Conservation (phyloP, 2,329 filamentous ascomycete genomes). For the Niveomyces coronatus region DNA sequence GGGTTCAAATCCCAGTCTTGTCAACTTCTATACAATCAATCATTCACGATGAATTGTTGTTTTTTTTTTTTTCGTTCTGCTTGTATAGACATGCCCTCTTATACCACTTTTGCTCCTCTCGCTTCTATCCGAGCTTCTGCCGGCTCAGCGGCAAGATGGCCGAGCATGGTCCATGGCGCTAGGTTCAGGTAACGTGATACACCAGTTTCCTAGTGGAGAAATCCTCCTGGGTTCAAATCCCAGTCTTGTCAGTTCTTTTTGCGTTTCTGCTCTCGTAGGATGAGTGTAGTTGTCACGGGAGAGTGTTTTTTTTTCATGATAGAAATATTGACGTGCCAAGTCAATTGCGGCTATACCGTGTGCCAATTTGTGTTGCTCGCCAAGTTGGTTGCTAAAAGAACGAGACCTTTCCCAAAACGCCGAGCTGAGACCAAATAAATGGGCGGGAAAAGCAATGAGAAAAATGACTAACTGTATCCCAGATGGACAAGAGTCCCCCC, state of each 20-base stretch:
- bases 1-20: slow-evolving; percentile 27
- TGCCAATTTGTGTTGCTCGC: slow-evolving; percentile 9
- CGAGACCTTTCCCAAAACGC: neutral
- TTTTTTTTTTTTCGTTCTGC: neutral
- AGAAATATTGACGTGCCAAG: no score
- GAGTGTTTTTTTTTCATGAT: no score
- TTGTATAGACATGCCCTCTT: neutral
- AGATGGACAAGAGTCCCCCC: no score
- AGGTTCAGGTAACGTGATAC: slow-evolving; percentile 20
- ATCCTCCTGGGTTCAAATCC: slow-evolving; percentile 26
- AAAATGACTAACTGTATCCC: no score
- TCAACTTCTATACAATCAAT: slow-evolving; percentile 13
- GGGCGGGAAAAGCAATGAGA: no score
- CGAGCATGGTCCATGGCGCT: slow-evolving; percentile 25
- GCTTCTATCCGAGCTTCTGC: no score
- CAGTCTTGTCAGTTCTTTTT: slow-evolving; percentile 18
- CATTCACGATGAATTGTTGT: neutral
- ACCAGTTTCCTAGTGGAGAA: slow-evolving; percentile 21
- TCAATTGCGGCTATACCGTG: no score
- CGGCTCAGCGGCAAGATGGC: slow-evolving; percentile 24
- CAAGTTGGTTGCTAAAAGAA: no score
- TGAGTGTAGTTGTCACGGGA: no score
- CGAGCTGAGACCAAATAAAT: neutral
- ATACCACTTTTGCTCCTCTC: neutral
- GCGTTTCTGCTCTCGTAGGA: no score